Conservation (phyloP, 1,284 basidiomycete genomes). For the Ceratorhiza oryzae-sativae region DNA sequence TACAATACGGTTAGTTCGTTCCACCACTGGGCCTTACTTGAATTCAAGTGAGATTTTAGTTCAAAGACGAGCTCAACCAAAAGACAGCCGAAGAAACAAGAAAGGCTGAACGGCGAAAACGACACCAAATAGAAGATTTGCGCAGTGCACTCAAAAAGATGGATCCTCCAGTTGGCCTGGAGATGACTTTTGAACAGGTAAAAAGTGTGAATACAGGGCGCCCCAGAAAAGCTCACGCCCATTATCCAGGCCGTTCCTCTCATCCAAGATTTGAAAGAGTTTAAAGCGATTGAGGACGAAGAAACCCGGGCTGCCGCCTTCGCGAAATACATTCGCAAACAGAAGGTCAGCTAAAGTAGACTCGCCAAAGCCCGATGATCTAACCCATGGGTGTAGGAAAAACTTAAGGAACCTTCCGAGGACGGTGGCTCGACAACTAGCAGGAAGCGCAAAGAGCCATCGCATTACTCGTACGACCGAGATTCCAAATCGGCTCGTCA, state of each 20-base stretch:
- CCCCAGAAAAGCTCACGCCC: background rate
- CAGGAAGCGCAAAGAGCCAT: slow-evolving; percentile 74
- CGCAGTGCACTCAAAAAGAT: slow-evolving; percentile 95
- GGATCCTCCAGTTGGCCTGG: slow-evolving; percentile 77
- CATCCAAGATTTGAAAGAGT: slow-evolving; percentile 83
- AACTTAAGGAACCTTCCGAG: slow-evolving; percentile 76
- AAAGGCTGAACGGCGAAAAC: slow-evolving; percentile 79
- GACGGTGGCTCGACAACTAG: slow-evolving; percentile 79
- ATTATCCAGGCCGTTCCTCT: slow-evolving; percentile 66
- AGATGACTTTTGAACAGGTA: slow-evolving; percentile 78
- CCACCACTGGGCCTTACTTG: background rate
- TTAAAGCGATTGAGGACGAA: slow-evolving; percentile 81
- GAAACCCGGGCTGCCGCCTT: slow-evolving; percentile 81
- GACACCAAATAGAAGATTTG: slow-evolving; percentile 93
- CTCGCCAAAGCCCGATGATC: background rate
- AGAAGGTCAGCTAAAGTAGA: slow-evolving; percentile 63
- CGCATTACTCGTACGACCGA: slow-evolving; percentile 52
- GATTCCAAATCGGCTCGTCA: slow-evolving; percentile 35
- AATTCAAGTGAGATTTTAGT: slow-evolving; percentile 26
- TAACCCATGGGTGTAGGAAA: slow-evolving; percentile 60
- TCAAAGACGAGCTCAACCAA: slow-evolving; percentile 52
- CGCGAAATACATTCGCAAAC: slow-evolving; percentile 82
- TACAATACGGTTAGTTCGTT: slow-evolving; percentile 67
- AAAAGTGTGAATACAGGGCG: background rate
- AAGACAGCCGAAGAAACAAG: slow-evolving; percentile 82